Evolutionary conservation across 1,139 yeast genomes (phyloP), one percentile per base, ranked within the genome.

Genomic region (Protomyces inouyei): DNA sequence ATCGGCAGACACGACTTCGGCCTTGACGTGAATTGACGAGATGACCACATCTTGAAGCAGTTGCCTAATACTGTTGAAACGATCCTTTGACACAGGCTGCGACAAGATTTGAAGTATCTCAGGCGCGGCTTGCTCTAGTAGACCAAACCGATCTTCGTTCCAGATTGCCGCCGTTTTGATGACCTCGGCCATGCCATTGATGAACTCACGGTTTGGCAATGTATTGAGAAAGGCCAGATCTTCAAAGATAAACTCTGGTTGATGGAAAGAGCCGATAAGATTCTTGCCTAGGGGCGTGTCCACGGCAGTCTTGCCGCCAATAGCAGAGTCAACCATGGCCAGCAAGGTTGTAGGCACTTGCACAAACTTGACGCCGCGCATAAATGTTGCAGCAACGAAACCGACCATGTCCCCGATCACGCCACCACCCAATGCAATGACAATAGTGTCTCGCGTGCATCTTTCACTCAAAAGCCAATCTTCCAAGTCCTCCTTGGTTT

Each of bases 371-470:
- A 95, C 96, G 64, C 99, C 99, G 75, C 99, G 84, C 99, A 95
- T 95, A 75, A 93, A 95, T 3, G 98, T 93, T 36, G 98, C 95
- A 21, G 98, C 98, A 59, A 93, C 98, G 74, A 86, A 95, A 3
- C 99, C 99, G 71, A 93, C 89, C 98, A 95, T 93, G 74, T 95
- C 99, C 65, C 99, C 99, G 76, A 95, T 92, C 63, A 95, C 95
- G 71, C 99, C 99, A 69, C 99, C 99, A 5, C 67, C 64, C 67
- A 95, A 84, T 3, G 99, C 99, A 66, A 95, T 77, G 66, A 95
- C 85, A 32, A 95, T 92, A 2, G 98, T 91, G 74, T 95, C 99
- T 76, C 98, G 83, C 35, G 98, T 93, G 76, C 99, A 95, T 32
- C 96, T 96, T 72, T 89, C 78, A n/a, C 78, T 73, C 69, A 95